phyloP scores from a whole-genome alignment of 306 rosid genomes.

The Lotus japonicus region DNA sequence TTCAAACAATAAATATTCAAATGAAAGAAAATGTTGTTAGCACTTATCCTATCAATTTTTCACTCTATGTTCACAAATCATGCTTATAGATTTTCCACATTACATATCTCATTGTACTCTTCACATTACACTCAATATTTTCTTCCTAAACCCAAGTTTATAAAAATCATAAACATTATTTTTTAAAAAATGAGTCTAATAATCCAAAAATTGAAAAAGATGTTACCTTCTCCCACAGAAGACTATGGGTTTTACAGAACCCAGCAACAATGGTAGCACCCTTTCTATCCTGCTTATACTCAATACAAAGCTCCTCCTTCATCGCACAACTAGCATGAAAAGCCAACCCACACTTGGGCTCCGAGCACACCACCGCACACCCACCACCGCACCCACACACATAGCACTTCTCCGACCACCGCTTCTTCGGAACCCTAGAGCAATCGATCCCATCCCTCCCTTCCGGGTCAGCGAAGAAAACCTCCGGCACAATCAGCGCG shows the following conservation, averaged over 20 bases:
- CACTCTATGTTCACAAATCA: no score
- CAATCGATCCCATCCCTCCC: slow-evolving; percentile 77
- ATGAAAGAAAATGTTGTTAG: no score
- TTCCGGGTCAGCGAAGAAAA: slow-evolving; percentile 64
- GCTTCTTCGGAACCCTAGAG: slow-evolving; percentile 53
- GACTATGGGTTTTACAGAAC: slow-evolving; percentile 57
- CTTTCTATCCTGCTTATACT: slow-evolving; percentile 60
- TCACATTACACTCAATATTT: no score
- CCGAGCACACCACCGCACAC: slow-evolving; percentile 67
- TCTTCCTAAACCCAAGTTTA: no score
- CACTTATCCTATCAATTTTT: no score
- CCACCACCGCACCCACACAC: slow-evolving; percentile 42
- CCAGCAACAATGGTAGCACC: slow-evolving; percentile 71
- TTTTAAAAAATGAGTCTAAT: not conserved
- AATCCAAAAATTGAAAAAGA: not conserved
- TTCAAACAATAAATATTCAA: no score
- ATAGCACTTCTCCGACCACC: slow-evolving; percentile 56
- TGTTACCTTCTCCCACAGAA: slow-evolving; percentile 64
- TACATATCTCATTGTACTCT: no score
- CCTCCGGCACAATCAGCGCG: slow-evolving; percentile 71
- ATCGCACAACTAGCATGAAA: slow-evolving; percentile 78
- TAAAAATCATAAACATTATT: no score
- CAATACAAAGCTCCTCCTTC: slow-evolving; percentile 56
- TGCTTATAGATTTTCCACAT: no score
- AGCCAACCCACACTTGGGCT: slow-evolving; percentile 51